phyloP scores from a whole-genome alignment of 805 yeast species.

The Priceomyces carsonii region DNA sequence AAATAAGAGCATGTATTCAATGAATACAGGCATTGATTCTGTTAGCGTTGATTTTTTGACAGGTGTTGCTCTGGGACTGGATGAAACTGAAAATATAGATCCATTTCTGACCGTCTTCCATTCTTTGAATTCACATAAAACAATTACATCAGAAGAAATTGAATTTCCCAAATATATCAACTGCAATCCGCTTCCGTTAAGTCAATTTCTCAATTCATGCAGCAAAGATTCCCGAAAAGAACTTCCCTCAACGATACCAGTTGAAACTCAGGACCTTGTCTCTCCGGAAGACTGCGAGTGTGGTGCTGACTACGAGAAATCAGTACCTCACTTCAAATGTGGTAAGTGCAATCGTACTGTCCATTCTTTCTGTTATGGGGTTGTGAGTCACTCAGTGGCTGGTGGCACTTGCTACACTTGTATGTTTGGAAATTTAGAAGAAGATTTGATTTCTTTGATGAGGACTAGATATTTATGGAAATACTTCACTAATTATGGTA shows the following conservation, averaged over 20 bases:
- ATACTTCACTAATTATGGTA: slow-evolving; percentile 16
- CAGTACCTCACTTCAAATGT: slow-evolving; percentile 20
- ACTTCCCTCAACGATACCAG: slow-evolving; percentile 11
- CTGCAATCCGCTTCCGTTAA: slow-evolving; percentile 16
- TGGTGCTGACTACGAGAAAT: slow-evolving; percentile 11
- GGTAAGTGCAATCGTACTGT: slow-evolving; percentile 26
- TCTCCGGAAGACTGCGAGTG: slow-evolving; percentile 25
- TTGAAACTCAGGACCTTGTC: background rate
- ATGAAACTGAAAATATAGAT: slow-evolving; percentile 16
- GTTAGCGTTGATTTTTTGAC: slow-evolving; percentile 23
- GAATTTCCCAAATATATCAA: background rate
- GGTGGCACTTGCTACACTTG: slow-evolving; percentile 12
- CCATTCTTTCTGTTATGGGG: slow-evolving; percentile 38
- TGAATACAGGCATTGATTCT: slow-evolving; percentile 7
- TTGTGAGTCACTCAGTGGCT: slow-evolving; percentile 6
- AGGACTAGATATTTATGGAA: slow-evolving; percentile 35
- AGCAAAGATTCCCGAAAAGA: slow-evolving; percentile 29
- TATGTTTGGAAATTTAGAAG: slow-evolving; percentile 21
- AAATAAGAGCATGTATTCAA: slow-evolving; percentile 7
- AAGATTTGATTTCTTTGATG: slow-evolving; percentile 28
- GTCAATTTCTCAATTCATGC: slow-evolving; percentile 23
- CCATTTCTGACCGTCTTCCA: slow-evolving; percentile 23
- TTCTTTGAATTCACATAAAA: slow-evolving; percentile 1
- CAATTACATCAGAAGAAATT: slow-evolving; percentile 1
- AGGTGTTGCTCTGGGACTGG: slow-evolving; percentile 3